Evolutionary conservation across 108 stramenopile genomes (phyloP), one percentile per base, ranked within the genome.

Genomic region (Conticribra guillardii): DNA sequence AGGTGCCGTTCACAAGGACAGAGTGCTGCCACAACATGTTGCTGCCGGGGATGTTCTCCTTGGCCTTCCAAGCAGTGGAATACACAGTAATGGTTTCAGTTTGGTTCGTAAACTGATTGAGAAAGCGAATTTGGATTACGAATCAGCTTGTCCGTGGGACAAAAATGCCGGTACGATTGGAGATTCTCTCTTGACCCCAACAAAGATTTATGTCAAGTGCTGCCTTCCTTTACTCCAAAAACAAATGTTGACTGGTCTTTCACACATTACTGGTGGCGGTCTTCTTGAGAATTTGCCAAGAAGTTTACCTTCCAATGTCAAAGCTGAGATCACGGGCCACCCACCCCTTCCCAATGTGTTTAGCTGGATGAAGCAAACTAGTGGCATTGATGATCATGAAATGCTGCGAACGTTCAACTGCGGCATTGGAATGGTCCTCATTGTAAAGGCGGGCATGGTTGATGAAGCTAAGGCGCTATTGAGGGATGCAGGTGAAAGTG

Each of bases 41-140:
- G 46, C 55, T n/a, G 84, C 84, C 2, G 98, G 98, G 7, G 94
- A 97, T 71, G 91, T 88, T 26, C 76, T 99, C 46, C 87, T 99
- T 22, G 98, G 97, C 58, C 82, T 99, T 32, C 69, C 94, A 16
- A 97, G 96, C 76, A 92, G 89, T 52, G 98, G 97, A 27, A 88
- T 98, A n/a, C 98, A 99, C 83, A 96, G 96, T 80, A 99, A 99
- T 82, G 97, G 98, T 16, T 99, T 97, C 87, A 95, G 94, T 65
- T 83, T 99, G 60, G 98, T 99, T 5, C 78, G 98, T 45, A 98
- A 95, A 70, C 70, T 95, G 8, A 68, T 96, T 32, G 93, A 89
- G 48, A 92, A 88, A 67, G 93, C 90, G 51, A 96, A 96, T 17
- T 84, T 97, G 45, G 62, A 65, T 17, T 97, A 88, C 78, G 80